Percentiles rank a stretch among this genome's conserved stretches.
Conservation (phyloP, 768 basidiomycete species). For the Boletus coccyginus region DNA sequence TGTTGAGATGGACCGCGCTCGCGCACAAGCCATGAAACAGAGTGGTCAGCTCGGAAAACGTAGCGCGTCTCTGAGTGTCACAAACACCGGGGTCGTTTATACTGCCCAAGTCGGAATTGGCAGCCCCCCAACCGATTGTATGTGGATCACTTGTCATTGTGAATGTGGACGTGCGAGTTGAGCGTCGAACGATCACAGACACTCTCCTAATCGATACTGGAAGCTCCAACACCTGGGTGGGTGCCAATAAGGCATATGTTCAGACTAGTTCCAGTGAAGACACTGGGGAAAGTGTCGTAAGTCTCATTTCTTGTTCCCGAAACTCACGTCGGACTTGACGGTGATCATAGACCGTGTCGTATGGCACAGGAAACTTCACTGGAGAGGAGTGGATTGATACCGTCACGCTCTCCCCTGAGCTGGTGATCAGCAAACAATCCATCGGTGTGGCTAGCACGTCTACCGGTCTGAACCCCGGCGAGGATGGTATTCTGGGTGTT, state of each 20-base stretch:
- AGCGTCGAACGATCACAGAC: conserved; percentile 8
- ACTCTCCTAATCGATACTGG: conserved; percentile 15
- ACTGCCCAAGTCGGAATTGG: conserved; percentile 27
- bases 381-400: conserved; percentile 20
- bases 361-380: not conserved
- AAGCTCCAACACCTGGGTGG: conserved; percentile 27
- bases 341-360: not conserved
- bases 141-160: not conserved
- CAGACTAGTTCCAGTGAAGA: conserved; percentile 6
- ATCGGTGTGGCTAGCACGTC: conserved; percentile 34
- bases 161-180: not conserved
- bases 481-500: conserved; percentile 39
- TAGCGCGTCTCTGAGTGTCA: not conserved
- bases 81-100: conserved; percentile 25
- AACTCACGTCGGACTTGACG: not conserved
- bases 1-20: conserved; percentile 13
- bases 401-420: conserved; percentile 4
- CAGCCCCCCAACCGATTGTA: conserved; percentile 25
- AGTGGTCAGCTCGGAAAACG: conserved; percentile 2
- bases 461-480: conserved; percentile 11
- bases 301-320: not conserved
- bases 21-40: conserved; percentile 6
- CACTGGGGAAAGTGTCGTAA: conserved; percentile 19
- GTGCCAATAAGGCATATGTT: conserved; percentile 15
- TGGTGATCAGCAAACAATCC: conserved; percentile 26